Conservation (phyloP, 2,329 filamentous ascomycete species). For the Ascochyta lentis region DNA sequence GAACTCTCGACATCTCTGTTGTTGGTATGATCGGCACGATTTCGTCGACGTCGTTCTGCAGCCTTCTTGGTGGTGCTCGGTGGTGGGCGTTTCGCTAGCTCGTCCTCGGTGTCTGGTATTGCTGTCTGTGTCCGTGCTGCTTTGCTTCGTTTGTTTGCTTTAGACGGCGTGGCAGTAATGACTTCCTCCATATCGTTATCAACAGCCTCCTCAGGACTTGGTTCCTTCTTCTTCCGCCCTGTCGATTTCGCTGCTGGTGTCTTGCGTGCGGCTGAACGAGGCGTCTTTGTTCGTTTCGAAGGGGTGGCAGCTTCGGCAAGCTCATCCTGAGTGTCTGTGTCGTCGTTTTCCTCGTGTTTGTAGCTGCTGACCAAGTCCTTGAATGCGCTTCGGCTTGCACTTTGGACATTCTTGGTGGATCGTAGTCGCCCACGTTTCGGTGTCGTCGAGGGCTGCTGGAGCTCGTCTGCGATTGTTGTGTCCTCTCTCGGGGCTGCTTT, state of each 20-base stretch:
- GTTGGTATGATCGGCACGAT: conserved; percentile 37
- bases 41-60: conserved; percentile 29
- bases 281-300: conserved; percentile 23
- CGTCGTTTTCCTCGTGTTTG: conserved; percentile 12
- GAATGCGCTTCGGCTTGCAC: conserved; percentile 22
- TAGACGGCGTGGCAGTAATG: conserved; percentile 24
- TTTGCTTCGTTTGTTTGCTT: conserved; percentile 20
- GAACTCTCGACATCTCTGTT: conserved; percentile 30
- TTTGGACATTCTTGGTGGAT: conserved; percentile 24
- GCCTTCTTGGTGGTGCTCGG: conserved; percentile 24
- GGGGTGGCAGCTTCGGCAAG: conserved; percentile 22
- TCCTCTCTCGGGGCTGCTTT: conserved; percentile 14
- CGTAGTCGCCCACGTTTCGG: conserved; percentile 29
- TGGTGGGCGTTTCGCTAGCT: conserved; percentile 19
- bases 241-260: conserved; percentile 16
- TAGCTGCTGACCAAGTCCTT: conserved; percentile 19
- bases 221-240: conserved; percentile 21
- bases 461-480: conserved; percentile 17
- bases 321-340: conserved; percentile 29
- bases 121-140: conserved; percentile 8
- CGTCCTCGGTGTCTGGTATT: conserved; percentile 34
- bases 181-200: conserved; percentile 15
- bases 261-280: conserved; percentile 23
- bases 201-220: conserved; percentile 12
- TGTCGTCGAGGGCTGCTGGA: conserved; percentile 19